A percentile compares a stretch with the other conserved stretches of the same genome.
Evolutionary conservation across 306 rosid species (phyloP).

Genomic region (Citrullus colocynthis): DNA sequence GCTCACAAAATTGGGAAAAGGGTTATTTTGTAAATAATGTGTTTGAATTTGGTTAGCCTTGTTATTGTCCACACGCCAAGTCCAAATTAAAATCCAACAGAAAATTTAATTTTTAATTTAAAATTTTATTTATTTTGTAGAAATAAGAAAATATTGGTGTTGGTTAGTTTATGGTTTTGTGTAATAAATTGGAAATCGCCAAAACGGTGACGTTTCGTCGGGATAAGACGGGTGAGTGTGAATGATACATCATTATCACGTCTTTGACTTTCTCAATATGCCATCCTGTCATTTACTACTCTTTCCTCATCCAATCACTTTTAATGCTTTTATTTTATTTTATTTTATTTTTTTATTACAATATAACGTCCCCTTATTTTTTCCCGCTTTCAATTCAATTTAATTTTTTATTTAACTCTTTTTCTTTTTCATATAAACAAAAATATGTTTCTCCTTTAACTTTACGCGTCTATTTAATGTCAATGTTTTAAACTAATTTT

Average conservation of each 20-base stretch:
- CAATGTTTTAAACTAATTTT: too few species aligned
- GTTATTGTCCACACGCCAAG: not conserved
- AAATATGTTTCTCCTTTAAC: not conserved
- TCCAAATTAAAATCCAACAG: too few species aligned
- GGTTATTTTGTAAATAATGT: not conserved
- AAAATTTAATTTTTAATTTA: too few species aligned
- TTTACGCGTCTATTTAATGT: too few species aligned
- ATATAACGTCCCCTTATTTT: not conserved
- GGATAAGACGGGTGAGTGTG: not conserved
- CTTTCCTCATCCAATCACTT: not conserved
- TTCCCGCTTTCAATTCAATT: not conserved
- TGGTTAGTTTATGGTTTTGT: not conserved
- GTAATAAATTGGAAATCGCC: not conserved
- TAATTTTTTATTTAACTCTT: not conserved
- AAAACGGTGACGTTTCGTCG: slow-evolving; percentile 2
- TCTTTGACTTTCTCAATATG: not conserved
- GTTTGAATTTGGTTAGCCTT: not conserved
- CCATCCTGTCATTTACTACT: not conserved
- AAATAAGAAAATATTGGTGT: too few species aligned
- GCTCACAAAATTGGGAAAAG: not conserved
- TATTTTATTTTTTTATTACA: too few species aligned
- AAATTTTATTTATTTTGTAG: too few species aligned
- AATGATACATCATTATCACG: not conserved
- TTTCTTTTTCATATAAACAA: not conserved
- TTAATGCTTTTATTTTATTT: not conserved